phyloP scores from a whole-genome alignment of 805 yeast genomes.

The Wickerhamomyces chaumierensis region DNA sequence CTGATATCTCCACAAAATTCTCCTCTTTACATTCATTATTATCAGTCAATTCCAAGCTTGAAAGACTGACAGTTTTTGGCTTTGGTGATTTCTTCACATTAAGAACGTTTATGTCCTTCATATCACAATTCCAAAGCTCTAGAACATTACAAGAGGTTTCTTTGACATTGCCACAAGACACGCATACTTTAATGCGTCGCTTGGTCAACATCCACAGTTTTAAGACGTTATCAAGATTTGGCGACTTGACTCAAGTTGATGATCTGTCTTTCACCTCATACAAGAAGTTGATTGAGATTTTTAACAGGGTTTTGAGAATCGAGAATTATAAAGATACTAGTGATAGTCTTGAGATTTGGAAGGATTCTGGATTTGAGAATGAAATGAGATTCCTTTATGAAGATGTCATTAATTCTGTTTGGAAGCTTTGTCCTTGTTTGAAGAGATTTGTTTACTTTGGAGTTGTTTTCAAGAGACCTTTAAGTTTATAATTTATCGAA shows the following conservation, averaged over 20 bases:
- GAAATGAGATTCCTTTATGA: background rate
- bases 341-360: background rate
- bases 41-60: background rate
- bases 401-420: background rate
- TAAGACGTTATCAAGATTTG: constrained; percentile 6
- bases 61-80: background rate
- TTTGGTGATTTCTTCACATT: background rate
- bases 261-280: constrained; percentile 10
- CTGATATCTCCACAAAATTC: background rate
- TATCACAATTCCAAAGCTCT: background rate
- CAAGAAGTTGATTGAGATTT: constrained; percentile 9
- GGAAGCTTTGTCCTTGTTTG: background rate
- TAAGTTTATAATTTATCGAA: background rate
- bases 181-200: background rate
- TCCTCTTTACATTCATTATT: background rate
- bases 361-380: background rate
- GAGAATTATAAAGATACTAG: constrained; percentile 11
- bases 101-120: background rate
- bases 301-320: constrained; percentile 9
- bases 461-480: background rate
- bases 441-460: background rate
- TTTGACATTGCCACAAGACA: background rate
- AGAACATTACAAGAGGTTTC: background rate
- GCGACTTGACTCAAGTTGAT: constrained; percentile 7
- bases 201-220: constrained; percentile 5